phyloP scores from a whole-genome alignment of 2,329 filamentous ascomycete genomes.

The Penicillium palitans region DNA sequence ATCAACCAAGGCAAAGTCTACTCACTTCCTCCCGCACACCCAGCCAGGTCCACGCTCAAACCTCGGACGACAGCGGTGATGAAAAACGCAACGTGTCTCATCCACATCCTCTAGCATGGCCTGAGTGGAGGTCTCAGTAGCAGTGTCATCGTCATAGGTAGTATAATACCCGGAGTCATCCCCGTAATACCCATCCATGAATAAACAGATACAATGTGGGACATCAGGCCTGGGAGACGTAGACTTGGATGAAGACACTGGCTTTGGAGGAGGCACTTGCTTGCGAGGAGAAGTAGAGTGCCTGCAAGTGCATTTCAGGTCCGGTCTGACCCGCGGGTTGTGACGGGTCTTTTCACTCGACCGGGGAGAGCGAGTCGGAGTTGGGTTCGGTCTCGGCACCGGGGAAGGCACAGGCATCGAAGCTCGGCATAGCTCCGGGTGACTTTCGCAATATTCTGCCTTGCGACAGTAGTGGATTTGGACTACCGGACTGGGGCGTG shows the following conservation, averaged over 20 bases:
- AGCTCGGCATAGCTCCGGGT: constrained; percentile 1
- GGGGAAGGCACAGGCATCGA: background rate
- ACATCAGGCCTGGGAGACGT: background rate
- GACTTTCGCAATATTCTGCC: constrained; percentile 1
- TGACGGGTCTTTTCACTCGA: background rate
- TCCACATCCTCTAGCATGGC: background rate
- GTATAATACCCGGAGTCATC: constrained; percentile 1
- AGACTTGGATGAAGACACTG: background rate
- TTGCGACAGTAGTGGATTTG: background rate
- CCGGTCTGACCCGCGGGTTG: background rate
- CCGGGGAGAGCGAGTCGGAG: background rate
- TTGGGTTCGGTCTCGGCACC: background rate
- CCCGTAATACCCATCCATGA: background rate
- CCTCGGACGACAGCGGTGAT: constrained; percentile 9
- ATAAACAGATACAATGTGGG: background rate
- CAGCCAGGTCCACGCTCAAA: constrained; percentile 4
- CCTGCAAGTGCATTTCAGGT: background rate
- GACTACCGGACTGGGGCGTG: background rate
- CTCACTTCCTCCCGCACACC: constrained; percentile 8
- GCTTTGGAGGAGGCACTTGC: background rate
- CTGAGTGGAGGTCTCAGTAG: background rate
- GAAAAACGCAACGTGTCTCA: background rate
- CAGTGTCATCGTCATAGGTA: background rate
- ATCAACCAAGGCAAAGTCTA: background rate
- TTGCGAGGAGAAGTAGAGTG: background rate